phyloP scores from a whole-genome alignment of 768 basidiomycete genomes.

The Podaxis mareebaensis region DNA sequence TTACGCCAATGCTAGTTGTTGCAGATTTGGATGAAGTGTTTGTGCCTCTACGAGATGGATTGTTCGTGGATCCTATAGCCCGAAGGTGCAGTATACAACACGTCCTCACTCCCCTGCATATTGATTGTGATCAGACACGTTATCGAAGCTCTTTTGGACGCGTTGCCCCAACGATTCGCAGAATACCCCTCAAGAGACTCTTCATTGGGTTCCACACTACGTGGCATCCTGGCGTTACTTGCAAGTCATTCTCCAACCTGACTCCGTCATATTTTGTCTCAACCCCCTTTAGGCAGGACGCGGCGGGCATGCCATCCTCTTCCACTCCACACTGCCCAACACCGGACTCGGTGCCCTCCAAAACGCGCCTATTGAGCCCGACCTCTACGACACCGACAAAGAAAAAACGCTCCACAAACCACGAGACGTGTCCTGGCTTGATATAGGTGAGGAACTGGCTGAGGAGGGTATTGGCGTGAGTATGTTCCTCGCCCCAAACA shows the following conservation, averaged over 20 bases:
- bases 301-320: slow-evolving; percentile 79
- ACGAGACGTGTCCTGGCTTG: slow-evolving; percentile 77
- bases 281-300: slow-evolving; percentile 46
- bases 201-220: slow-evolving; percentile 78
- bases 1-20: slow-evolving; percentile 74
- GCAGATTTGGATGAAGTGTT: slow-evolving; percentile 94
- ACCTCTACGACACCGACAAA: slow-evolving; percentile 80
- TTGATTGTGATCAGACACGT: slow-evolving; percentile 41
- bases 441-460: slow-evolving; percentile 85
- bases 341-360: slow-evolving; percentile 71
- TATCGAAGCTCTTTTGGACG: slow-evolving; percentile 66
- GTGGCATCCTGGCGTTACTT: slow-evolving; percentile 69
- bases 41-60: slow-evolving; percentile 66
- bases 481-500: slow-evolving; percentile 80
- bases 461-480: slow-evolving; percentile 90
- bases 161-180: slow-evolving; percentile 63
- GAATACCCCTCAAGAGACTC: slow-evolving; percentile 50
- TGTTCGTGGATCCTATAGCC: slow-evolving; percentile 76
- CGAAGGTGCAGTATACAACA: slow-evolving; percentile 55
- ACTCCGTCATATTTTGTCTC: slow-evolving; percentile 8
- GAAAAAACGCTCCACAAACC: slow-evolving; percentile 80
- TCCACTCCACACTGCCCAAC: slow-evolving; percentile 69
- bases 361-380: slow-evolving; percentile 57
- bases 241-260: slow-evolving; percentile 39
- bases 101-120: background rate